phyloP scores from a whole-genome alignment of 495 filamentous ascomycete genomes.

The Trichoderma asperelloides region DNA sequence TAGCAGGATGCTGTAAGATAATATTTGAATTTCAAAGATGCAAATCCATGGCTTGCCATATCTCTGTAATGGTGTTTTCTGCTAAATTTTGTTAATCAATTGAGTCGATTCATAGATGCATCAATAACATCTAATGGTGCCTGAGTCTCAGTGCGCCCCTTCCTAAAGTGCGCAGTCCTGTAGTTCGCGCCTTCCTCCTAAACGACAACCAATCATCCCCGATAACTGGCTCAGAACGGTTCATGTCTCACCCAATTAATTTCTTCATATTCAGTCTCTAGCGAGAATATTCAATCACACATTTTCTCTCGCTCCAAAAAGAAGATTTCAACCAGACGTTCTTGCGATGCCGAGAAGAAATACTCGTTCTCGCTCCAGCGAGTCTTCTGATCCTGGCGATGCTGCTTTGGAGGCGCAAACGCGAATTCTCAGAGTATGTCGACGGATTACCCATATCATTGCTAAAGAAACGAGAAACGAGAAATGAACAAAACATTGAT shows the following conservation, averaged over 20 bases:
- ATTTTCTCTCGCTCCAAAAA: not conserved
- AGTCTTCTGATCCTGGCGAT: not conserved
- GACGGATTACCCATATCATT: not conserved
- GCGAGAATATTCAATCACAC: not conserved
- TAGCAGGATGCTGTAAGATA: constrained; percentile 9
- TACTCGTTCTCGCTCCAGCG: not conserved
- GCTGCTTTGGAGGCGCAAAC: not conserved
- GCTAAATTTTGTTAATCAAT: not conserved
- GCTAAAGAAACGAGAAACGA: not conserved
- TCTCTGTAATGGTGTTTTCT: not conserved
- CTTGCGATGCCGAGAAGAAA: not conserved
- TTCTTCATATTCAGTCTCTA: not conserved
- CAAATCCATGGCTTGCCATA: not conserved
- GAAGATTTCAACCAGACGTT: not conserved
- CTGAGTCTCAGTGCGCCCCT: not conserved
- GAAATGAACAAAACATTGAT: not conserved
- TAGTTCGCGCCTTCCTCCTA: not conserved
- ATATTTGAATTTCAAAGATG: not conserved
- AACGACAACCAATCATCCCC: not conserved
- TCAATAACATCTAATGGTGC: not conserved
- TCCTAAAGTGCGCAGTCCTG: not conserved
- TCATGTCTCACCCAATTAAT: not conserved
- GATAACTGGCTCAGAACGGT: not conserved
- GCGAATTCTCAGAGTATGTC: not conserved
- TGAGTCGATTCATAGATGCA: not conserved